A percentile compares a stretch with the other conserved stretches of the same genome.
Evolutionary conservation across 352 stramenopile genomes (phyloP).

Genomic region (Pythium brachiatum): DNA sequence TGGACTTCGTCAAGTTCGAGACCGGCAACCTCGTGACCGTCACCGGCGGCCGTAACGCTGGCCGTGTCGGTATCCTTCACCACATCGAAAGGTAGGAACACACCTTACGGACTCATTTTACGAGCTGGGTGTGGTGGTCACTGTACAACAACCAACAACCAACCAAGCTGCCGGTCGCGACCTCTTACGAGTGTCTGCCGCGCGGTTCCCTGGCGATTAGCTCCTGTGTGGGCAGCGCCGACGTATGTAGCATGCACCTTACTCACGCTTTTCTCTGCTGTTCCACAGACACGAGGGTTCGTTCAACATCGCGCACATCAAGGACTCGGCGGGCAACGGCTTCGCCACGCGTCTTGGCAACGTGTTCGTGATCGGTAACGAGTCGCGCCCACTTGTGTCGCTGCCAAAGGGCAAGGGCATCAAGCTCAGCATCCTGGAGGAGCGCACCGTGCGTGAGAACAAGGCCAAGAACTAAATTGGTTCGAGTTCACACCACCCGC

Average conservation of each 20-base stretch:
- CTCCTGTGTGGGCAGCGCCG: constrained; percentile 1
- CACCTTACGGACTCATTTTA: constrained; percentile 82
- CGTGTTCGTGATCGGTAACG: constrained; percentile 97
- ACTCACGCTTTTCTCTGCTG: constrained; percentile 27
- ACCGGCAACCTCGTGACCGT: constrained; percentile 97
- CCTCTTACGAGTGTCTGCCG: constrained; percentile 5
- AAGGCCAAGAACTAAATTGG: constrained; percentile 70
- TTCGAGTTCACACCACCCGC: neutral
- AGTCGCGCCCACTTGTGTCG: constrained; percentile 91
- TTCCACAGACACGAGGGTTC: constrained; percentile 94
- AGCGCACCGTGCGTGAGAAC: constrained; percentile 76
- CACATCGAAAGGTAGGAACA: constrained; percentile 95
- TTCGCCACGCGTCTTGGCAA: constrained; percentile 98
- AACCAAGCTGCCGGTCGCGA: neutral
- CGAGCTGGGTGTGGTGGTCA: constrained; percentile 83
- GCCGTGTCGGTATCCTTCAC: constrained; percentile 96
- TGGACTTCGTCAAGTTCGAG: constrained; percentile 98
- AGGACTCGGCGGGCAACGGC: constrained; percentile 96
- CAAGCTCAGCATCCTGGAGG: constrained; percentile 99
- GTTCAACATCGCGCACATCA: constrained; percentile 99
- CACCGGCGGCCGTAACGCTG: constrained; percentile 96
- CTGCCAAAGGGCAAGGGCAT: constrained; percentile 98
- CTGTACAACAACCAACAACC: constrained; percentile 19
- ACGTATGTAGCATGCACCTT: neutral
- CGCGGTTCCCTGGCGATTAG: neutral